Evolutionary conservation across 2,329 filamentous ascomycete species (phyloP), one percentile per base, ranked within the genome.

Genomic region (Gaeumannomyces tritici): DNA sequence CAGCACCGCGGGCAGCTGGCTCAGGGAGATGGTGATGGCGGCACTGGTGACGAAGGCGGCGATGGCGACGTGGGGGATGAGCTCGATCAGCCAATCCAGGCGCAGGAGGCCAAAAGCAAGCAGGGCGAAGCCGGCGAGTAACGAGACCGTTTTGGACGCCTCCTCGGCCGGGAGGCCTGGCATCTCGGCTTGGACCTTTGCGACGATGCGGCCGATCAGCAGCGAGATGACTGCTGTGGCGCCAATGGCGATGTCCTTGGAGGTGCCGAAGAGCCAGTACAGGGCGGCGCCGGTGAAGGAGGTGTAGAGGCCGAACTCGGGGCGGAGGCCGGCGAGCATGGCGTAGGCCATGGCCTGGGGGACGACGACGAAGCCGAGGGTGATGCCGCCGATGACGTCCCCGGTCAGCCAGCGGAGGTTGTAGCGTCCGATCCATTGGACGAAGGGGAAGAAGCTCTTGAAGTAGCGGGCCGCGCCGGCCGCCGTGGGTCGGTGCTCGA

Each of bases 241-340:
- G 27, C 89, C 89, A 63, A 93, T 92, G 18, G 89, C 91, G 70
- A 93, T 92, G 72, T 93, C 90, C 70, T 92, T 93, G 7, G 90
- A 93, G 0, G 89, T 93, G 51, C 89, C 90, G 70, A 93, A 93
- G 63, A 91, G 83, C 89, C 89, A 93, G 75, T 93, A 93, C 61
- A 91, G 79, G 61, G 91, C 75, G 33, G 90, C 89, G 59, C 90
- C 90, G 73, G 91, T 89, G 70, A 93, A 93, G 0, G 89, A 92
- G 0, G 90, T 90, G 74, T 93, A 93, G 0, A 93, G 77, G 51
- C 90, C 90, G 68, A 84, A 93, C 67, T 91, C 82, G 2, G 86
- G 81, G 0, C 81, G 79, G n/a, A 93, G 77, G 54, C 85, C 78
- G 28, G 90, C 90, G 24, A 93, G 79, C 51, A 86, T 76, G 15